Conservation (phyloP, 441 rosid genomes). For the Kokia cookei region DNA sequence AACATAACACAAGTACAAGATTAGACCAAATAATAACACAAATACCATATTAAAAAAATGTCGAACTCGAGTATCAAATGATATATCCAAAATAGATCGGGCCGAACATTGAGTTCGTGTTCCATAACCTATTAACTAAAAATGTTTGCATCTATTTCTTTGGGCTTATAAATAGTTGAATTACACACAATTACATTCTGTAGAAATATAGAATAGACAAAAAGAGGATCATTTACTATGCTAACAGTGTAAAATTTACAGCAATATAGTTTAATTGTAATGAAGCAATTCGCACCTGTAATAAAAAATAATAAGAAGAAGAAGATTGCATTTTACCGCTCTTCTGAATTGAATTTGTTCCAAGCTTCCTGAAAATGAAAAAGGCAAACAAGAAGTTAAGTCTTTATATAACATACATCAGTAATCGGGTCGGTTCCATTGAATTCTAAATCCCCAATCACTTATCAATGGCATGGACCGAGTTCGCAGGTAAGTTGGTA, state of each 20-base stretch:
- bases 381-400: constrained; percentile 1
- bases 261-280: not conserved
- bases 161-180: not conserved
- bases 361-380: constrained; percentile 74
- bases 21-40: too few species aligned
- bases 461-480: not conserved
- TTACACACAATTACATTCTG: constrained; percentile 2
- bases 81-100: too few species aligned
- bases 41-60: too few species aligned
- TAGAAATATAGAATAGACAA: constrained; percentile 4
- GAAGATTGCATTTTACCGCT: constrained; percentile 36
- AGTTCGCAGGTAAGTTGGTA: not conserved
- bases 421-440: not conserved
- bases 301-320: not conserved
- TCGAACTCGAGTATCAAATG: too few species aligned
- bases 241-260: constrained; percentile 17
- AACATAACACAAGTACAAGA: too few species aligned
- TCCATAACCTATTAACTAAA: not conserved
- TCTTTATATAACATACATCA: not conserved
- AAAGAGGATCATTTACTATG: constrained; percentile 13
- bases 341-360: constrained; percentile 92
- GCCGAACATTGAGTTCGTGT: not conserved
- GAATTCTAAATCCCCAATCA: not conserved
- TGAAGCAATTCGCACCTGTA: not conserved
- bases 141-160: not conserved